Conservation (phyloP, 148 eudicot genomes). For the Camellia granthamiana region DNA sequence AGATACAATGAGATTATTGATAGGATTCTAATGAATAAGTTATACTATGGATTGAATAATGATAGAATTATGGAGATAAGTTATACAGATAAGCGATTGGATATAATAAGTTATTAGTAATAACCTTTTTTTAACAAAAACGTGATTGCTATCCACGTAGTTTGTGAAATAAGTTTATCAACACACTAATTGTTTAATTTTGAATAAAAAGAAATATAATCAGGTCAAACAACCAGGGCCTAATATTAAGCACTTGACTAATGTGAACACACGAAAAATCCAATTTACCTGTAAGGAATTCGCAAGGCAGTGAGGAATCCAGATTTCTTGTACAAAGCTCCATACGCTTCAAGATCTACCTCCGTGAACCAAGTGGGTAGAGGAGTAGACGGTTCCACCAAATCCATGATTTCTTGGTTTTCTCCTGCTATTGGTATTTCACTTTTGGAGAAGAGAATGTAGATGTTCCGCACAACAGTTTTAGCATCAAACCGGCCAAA, state of each 20-base stretch:
- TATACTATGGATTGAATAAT: no score
- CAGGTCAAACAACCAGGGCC: background rate
- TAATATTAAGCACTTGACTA: no score
- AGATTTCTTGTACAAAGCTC: conserved; percentile 36
- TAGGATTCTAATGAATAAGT: no score
- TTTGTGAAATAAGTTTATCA: no score
- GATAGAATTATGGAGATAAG: no score
- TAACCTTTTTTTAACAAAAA: no score
- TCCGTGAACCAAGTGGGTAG: conserved; percentile 39
- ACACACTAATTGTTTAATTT: no score
- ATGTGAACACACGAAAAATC: background rate
- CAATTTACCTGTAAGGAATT: conserved; percentile 38
- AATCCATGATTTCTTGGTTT: conserved; percentile 40
- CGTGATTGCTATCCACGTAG: no score
- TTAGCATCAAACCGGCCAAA: conserved; percentile 35
- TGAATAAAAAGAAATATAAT: no score
- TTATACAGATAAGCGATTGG: no score
- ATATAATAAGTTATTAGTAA: no score
- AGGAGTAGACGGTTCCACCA: conserved; percentile 31
- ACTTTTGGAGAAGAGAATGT: conserved; percentile 36
- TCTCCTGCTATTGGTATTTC: conserved; percentile 38
- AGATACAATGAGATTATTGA: no score
- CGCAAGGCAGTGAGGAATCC: conserved; percentile 35
- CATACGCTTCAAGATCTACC: conserved; percentile 37
- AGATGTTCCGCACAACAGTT: conserved; percentile 37